Conservation (phyloP, 2,329 filamentous ascomycete genomes). For the Venturiaceae sp. region DNA sequence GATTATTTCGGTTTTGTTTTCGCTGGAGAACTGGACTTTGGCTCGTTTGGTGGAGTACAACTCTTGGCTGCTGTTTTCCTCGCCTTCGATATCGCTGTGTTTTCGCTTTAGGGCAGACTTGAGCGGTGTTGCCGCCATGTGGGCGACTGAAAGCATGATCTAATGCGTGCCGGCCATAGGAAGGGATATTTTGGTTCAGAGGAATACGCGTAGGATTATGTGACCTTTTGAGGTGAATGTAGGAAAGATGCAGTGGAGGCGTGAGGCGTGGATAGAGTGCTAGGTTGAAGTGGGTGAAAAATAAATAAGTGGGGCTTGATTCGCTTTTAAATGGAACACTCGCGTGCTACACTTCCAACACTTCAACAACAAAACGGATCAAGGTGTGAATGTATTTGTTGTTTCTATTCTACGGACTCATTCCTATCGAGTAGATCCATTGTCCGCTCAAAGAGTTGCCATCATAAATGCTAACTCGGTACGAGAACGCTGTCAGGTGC, state of each 20-base stretch:
- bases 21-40: constrained; percentile 4
- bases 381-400: no score
- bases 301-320: not conserved
- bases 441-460: not conserved
- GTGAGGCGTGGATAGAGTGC: no score
- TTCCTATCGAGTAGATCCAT: not conserved
- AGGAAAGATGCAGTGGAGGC: not conserved
- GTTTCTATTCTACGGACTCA: not conserved
- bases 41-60: not conserved
- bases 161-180: not conserved
- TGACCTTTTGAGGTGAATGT: not conserved
- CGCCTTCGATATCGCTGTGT: not conserved
- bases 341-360: not conserved
- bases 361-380: not conserved
- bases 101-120: constrained; percentile 6
- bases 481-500: not conserved
- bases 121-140: constrained; percentile 1
- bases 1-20: constrained; percentile 21
- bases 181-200: not conserved
- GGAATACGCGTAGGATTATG: not conserved
- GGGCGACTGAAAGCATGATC: constrained; percentile 2
- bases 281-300: not conserved
- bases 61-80: not conserved
- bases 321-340: no score
- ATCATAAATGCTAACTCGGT: not conserved